These are phyloP conservation scores for Tanozyma kutaoensis DNA, from an alignment of 805 yeast species.

Conservation along the genomic window DNA sequence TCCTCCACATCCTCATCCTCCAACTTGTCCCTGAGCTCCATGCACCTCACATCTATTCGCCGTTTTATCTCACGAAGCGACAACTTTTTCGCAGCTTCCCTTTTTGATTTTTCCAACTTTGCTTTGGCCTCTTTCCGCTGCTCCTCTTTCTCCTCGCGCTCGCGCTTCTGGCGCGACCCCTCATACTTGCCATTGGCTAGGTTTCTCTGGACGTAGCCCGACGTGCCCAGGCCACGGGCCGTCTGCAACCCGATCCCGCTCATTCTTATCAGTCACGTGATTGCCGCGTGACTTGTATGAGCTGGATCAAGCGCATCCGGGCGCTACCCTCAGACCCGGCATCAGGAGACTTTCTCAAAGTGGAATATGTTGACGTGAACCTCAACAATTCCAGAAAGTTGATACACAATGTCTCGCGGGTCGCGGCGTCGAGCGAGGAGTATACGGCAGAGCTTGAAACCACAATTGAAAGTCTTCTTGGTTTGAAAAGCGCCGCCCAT, in stretches of 20 bases:
- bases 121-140: constrained; percentile 6
- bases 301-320: constrained; percentile 15
- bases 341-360: constrained; percentile 17
- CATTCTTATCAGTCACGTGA: too few species aligned
- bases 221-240: constrained; percentile 51
- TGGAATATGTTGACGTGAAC: constrained; percentile 24
- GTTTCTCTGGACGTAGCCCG: constrained; percentile 45
- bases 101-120: constrained; percentile 2
- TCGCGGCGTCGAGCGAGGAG: constrained; percentile 2
- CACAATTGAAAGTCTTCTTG: constrained; percentile 2
- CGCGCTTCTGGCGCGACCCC: constrained; percentile 17
- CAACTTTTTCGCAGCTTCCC: constrained; percentile 3
- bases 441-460: constrained; percentile 1
- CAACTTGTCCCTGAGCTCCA: constrained; percentile 35
- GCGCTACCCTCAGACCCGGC: constrained; percentile 21
- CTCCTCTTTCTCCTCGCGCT: constrained; percentile 5
- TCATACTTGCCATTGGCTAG: constrained; percentile 10
- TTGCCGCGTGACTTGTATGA: too few species aligned
- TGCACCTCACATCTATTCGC: constrained; percentile 29
- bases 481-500: constrained; percentile 2
- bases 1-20: constrained; percentile 34
- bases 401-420: constrained; percentile 8
- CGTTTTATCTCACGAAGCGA: constrained; percentile 17
- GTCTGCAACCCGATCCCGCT: constrained; percentile 45
- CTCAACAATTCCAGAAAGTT: constrained; percentile 23